phyloP scores from a whole-genome alignment of 2,329 filamentous ascomycete genomes.

The Fusarium agapanthi region DNA sequence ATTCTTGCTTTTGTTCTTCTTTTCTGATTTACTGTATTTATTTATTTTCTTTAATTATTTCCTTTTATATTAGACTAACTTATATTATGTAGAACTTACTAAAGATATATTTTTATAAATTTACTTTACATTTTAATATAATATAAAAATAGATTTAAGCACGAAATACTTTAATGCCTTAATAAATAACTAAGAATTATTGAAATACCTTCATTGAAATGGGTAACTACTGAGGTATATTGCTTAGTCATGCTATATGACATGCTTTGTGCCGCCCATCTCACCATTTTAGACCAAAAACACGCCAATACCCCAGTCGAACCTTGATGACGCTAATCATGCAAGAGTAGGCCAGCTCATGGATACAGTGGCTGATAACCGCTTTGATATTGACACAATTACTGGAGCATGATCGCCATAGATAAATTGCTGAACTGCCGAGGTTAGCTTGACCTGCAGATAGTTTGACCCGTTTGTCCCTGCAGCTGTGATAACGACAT shows the following conservation, averaged over 20 bases:
- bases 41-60: neutral
- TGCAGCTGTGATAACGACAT: neutral
- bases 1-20: too few relatives aligned
- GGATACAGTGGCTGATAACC: neutral
- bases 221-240: neutral
- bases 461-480: neutral
- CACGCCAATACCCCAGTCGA: neutral
- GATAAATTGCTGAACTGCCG: neutral
- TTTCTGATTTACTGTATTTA: neutral
- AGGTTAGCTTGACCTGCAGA: neutral
- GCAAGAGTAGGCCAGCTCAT: neutral
- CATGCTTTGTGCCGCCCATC: neutral
- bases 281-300: neutral
- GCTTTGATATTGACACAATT: neutral
- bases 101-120: neutral
- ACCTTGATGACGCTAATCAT: neutral
- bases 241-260: neutral
- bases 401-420: neutral
- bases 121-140: neutral
- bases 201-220: fast-evolving
- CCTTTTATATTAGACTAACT: neutral
- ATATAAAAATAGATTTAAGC: neutral
- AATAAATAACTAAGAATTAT: neutral
- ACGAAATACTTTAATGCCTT: fast-evolving
- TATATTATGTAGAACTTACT: fast-evolving